A percentile compares a stretch with the other conserved stretches of the same genome.
Evolutionary conservation across 495 filamentous ascomycete genomes (phyloP).

Genomic region (Aspergillus nanangensis): DNA sequence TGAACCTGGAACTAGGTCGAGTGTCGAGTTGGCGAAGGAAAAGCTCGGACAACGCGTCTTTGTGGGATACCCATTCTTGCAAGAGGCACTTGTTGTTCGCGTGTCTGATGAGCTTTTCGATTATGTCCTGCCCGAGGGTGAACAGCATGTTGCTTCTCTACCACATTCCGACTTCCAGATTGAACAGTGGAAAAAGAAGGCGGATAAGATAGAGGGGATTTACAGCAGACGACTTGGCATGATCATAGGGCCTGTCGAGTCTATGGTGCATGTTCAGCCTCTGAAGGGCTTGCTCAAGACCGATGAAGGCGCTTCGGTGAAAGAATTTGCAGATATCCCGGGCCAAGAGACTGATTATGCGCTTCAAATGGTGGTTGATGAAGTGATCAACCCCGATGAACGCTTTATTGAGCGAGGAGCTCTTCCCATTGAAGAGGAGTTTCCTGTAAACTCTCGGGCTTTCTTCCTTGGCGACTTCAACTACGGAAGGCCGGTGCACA

Average conservation of each 20-base stretch:
- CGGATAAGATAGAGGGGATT: slow-evolving; percentile 71
- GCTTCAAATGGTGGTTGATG: slow-evolving; percentile 82
- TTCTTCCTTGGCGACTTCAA: slow-evolving; percentile 97
- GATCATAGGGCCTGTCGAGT: slow-evolving; percentile 80
- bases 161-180: slow-evolving; percentile 79
- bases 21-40: slow-evolving; percentile 63
- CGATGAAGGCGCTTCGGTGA: slow-evolving; percentile 84
- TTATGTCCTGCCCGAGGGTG: slow-evolving; percentile 66
- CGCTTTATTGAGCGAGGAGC: slow-evolving; percentile 88
- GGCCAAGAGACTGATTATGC: slow-evolving; percentile 92
- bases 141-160: slow-evolving; percentile 54
- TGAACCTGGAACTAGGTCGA: slow-evolving; percentile 67
- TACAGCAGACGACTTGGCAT: slow-evolving; percentile 91
- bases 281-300: slow-evolving; percentile 87
- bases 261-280: slow-evolving; percentile 86
- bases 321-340: slow-evolving; percentile 86
- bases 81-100: slow-evolving; percentile 82
- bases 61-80: slow-evolving; percentile 93
- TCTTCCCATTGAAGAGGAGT: slow-evolving; percentile 84
- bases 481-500: slow-evolving; percentile 83
- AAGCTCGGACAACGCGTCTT: slow-evolving; percentile 83
- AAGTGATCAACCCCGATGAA: slow-evolving; percentile 85
- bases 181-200: slow-evolving; percentile 76
- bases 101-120: slow-evolving; percentile 94
- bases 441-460: slow-evolving; percentile 71